These are phyloP conservation scores for Hanseniaspora hatyaiensis DNA, from an alignment of 805 yeast genomes.

Conservation along the genomic window DNA sequence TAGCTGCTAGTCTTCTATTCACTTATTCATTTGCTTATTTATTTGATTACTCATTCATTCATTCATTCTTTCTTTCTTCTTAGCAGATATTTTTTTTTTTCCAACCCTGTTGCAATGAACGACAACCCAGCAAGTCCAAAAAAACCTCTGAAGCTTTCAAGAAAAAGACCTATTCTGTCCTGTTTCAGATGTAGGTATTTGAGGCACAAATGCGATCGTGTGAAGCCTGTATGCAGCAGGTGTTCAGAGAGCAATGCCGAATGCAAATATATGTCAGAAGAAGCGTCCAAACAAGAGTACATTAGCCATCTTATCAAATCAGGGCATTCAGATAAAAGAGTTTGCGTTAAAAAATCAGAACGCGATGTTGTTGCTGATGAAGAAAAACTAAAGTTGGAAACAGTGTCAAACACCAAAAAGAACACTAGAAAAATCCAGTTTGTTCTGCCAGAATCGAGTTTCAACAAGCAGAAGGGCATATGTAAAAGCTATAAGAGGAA, in stretches of 20 bases:
- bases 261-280: conserved; percentile 13
- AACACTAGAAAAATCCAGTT: not conserved
- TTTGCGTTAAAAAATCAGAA: not conserved
- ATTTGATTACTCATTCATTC: no score
- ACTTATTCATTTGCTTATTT: no score
- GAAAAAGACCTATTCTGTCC: conserved; percentile 13
- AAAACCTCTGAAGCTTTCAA: not conserved
- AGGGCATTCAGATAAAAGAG: not conserved
- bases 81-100: no score
- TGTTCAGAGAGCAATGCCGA: not conserved
- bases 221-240: conserved; percentile 6
- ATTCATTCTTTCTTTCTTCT: no score
- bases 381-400: not conserved
- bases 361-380: not conserved
- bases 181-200: conserved; percentile 14
- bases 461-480: no score
- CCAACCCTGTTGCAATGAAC: no score
- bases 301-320: not conserved
- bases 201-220: conserved; percentile 13
- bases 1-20: no score
- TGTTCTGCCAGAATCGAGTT: not conserved
- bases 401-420: not conserved
- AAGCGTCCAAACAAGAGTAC: not conserved
- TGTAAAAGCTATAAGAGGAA: not conserved
- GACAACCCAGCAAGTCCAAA: no score